These are phyloP conservation scores for Trichoderma sp. DNA, from an alignment of 2,329 filamentous ascomycete species.

Conservation along the genomic window DNA sequence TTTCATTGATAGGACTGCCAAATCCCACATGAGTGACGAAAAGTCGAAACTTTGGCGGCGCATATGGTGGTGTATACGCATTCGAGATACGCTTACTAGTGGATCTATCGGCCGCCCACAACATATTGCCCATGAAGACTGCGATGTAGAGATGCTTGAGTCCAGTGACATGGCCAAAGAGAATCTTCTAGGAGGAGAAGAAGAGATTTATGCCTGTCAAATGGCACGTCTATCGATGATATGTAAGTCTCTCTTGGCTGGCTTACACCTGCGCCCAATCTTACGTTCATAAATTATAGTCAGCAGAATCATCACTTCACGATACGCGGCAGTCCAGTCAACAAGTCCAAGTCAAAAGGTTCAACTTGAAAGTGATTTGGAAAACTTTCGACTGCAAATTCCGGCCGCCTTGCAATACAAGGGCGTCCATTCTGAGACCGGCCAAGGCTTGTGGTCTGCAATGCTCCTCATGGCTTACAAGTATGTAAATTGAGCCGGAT, in stretches of 20 bases:
- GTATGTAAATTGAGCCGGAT: background rate
- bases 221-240: background rate
- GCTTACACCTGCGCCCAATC: background rate
- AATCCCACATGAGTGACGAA: conserved; percentile 1
- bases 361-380: background rate
- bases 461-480: conserved; percentile 10
- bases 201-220: background rate
- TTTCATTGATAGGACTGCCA: background rate
- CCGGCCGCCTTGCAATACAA: background rate
- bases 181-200: background rate
- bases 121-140: background rate
- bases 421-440: background rate
- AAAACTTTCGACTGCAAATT: background rate
- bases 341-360: background rate
- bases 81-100: background rate
- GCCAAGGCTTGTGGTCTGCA: background rate
- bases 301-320: background rate
- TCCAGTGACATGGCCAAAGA: background rate
- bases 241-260: background rate
- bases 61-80: conserved; percentile 2
- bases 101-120: background rate
- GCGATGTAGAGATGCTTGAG: background rate
- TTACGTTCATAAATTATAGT: background rate
- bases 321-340: background rate
- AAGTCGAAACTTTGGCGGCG: background rate